Percentiles rank a stretch among this genome's conserved stretches.
These are phyloP conservation scores for Lycium ferocissimum DNA, from an alignment of 257 asterid species.

Conservation along the genomic window DNA sequence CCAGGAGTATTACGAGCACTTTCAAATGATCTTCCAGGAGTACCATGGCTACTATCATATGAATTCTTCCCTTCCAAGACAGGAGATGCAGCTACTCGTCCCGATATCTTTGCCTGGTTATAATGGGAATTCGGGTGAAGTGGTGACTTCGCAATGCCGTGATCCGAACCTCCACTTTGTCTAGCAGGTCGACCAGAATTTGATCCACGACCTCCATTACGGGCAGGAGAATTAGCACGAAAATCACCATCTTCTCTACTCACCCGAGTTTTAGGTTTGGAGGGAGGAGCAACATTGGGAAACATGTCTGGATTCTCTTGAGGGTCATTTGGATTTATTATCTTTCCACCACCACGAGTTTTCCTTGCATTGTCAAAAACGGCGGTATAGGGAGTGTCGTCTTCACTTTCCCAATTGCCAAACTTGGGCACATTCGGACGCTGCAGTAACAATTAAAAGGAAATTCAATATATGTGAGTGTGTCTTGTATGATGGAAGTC, in stretches of 20 bases:
- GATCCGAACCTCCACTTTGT: constrained; percentile 65
- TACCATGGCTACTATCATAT: constrained; percentile 60
- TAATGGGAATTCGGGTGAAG: constrained; percentile 55
- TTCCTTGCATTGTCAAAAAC: constrained; percentile 78
- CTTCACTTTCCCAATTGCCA: constrained; percentile 78
- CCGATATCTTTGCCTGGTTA: constrained; percentile 48
- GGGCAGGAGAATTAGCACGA: constrained; percentile 52
- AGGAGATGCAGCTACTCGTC: constrained; percentile 66
- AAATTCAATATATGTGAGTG: neutral
- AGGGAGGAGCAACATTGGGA: constrained; percentile 40
- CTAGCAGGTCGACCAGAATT: constrained; percentile 51
- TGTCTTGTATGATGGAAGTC: neutral
- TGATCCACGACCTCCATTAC: constrained; percentile 53
- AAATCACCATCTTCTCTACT: constrained; percentile 55
- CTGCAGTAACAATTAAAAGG: constrained; percentile 35
- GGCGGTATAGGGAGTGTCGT: constrained; percentile 72
- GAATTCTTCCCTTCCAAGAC: constrained; percentile 65
- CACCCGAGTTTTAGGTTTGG: constrained; percentile 34
- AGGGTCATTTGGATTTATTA: constrained; percentile 86
- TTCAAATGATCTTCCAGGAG: constrained; percentile 34
- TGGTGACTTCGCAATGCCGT: constrained; percentile 73
- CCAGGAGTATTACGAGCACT: constrained; percentile 41
- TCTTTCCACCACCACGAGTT: constrained; percentile 70
- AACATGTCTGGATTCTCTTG: constrained; percentile 72
- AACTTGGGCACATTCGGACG: constrained; percentile 59